Evolutionary conservation across 2,329 filamentous ascomycete species (phyloP), one percentile per base, ranked within the genome.

Genomic region (Aspergillus luchuensis): DNA sequence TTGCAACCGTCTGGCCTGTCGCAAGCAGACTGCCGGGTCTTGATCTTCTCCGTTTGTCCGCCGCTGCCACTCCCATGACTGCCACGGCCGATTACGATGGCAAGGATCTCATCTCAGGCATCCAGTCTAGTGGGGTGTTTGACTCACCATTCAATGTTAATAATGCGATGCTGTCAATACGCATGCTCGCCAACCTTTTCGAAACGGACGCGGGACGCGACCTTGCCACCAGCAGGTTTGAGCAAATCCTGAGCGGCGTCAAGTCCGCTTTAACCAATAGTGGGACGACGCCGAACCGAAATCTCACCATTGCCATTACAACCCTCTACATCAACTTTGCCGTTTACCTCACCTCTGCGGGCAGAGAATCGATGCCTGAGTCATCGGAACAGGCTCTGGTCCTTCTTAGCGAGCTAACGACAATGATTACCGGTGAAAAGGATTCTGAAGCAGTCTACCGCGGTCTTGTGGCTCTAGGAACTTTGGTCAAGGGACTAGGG

Each of bases 371-470:
- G 61, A 36, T 74, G 69, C 53, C 77, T 66, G 65, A 79, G 45
- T 82, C 84, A 7, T 72, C 81, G 53, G 73, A 82, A 75, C 73
- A 76, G 63, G 79, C 78, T 41, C 70, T 86, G 67, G 79, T 81
- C 8, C 78, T 92, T 4, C 72, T 91, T 2, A 82, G 86, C 30
- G 82, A 89, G 5, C 75, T 93, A 0, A 84, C 84, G 1, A 81
- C 82, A 58, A 83, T 94, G 1, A 76, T 96, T 1, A 78, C 81
- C 5, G 83, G 81, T 3, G 88, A 91, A 64, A 86, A 82, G 2
- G 93, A 98, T 68, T 86, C 88, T 0, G 95, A 98, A 73, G 91
- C 91, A 0, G 78, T 95, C 3, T 98, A 93, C 73, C 87, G 95
- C 21, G 87, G 87, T 0, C 82, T 98, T 5, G 91, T 96, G 6